Evolutionary conservation across 176 grass and related monocot species (phyloP), one percentile per base, ranked within the genome.

Genomic region (Oryza punctata): DNA sequence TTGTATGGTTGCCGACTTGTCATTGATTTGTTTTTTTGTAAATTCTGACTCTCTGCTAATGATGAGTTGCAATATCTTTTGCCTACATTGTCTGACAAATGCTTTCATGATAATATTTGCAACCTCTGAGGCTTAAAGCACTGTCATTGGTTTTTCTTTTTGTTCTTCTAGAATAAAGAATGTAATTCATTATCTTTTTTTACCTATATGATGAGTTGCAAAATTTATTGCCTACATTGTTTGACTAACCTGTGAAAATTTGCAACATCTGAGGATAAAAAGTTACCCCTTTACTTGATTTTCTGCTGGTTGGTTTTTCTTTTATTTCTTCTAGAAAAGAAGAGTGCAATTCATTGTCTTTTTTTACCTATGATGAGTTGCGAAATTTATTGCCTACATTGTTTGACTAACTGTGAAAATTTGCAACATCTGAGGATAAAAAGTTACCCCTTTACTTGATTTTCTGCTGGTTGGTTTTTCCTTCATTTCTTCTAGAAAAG

Each of bases 31-130:
- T 60, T 60, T 60, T 60, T 21, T 30, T 66, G 18, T 23, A 59
- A 12, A 40, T 59, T 4, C 45, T 10, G 14, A 59, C 5, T 12
- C 3, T 64, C 14, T 49, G 70, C 76, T 71, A 87, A 78, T 87
- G 69, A 87, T 81, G 91, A 90, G 37, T 82, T 87, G 80, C 65
- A 29, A 74, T 69, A 50, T 57, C 49, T 6, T 12, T 87, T 85
- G 67, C 87, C 67, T 76, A 85, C 84, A 85, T 85, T 81, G 69
- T 67, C 87, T 89, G 77, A 88, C 7, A 52, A 83, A 59, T 63
- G 27, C 28, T 78, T 11, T 65, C 40, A 28, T 77, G 76, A 74
- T 46, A 87, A 71, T 79, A 83, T 24, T 38, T 68, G 23, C 21
- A 76, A 47, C 11, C n/a, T 60, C 83, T 84, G 80, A 92, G 74